Evolutionary conservation across 2,329 filamentous ascomycete species (phyloP), one percentile per base, ranked within the genome.

Genomic region (Cordyceps javanica): DNA sequence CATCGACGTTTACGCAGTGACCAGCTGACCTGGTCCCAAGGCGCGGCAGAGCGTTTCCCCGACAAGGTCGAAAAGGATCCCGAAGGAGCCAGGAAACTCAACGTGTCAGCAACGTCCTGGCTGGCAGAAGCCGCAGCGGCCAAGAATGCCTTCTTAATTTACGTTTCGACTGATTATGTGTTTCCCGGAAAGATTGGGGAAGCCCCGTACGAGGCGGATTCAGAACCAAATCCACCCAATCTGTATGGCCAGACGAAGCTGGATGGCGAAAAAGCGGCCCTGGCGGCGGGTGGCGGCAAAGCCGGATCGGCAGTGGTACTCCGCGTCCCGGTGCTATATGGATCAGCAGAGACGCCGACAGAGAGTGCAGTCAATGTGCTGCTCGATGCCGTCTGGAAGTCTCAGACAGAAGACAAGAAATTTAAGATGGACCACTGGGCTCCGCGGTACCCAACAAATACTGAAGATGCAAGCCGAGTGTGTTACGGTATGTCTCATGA

Each of bases 371-470:
- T 96, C 45, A 96, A 96, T 67, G 79, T 86, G 0, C 78, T 97
- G 49, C 81, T 96, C 73, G 89, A 93, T 55, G 76, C 81, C 1
- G 79, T 96, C 7, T 87, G 84, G 82, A 89, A 89, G 69, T 81
- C 85, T 0, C 88, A 92, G 68, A 81, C 85, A 51, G 74, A 78
- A 38, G 81, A 77, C 5, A 77, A 77, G 2, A 80, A 79, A 58
- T 77, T 91, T 41, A 86, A 83, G 68, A 92, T 96, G 85, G 91
- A 96, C 67, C 86, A 95, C 70, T 96, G 90, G 85, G 86, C 89
- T 1, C 74, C 89, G 52, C 82, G 91, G 28, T 96, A 90, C 73
- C 91, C 91, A 9, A 96, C 91, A 8, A 94, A 94, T 69, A 96
- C 91, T 0, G 87, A 91, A 68, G 92, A 96, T 67, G 87, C 96